phyloP scores from a whole-genome alignment of 768 basidiomycete genomes.

The Zangia roseola region DNA sequence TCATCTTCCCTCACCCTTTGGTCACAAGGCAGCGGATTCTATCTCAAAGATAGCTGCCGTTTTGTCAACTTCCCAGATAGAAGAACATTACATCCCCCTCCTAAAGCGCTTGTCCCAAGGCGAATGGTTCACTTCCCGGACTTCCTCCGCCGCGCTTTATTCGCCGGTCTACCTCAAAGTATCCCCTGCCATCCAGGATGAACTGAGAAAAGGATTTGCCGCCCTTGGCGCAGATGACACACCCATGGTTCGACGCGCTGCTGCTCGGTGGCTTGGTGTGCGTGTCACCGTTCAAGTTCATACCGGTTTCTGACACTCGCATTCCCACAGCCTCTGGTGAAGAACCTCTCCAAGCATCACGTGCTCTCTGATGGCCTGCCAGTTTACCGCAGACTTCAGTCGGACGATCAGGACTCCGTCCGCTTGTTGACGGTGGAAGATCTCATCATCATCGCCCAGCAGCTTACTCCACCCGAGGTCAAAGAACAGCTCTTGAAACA shows the following conservation, averaged over 20 bases:
- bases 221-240: constrained; percentile 90
- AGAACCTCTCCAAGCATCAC: constrained; percentile 74
- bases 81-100: constrained; percentile 89
- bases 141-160: constrained; percentile 92
- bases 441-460: constrained; percentile 87
- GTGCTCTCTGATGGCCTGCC: constrained; percentile 86
- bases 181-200: constrained; percentile 72
- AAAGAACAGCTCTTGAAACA: constrained; percentile 88
- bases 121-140: constrained; percentile 99
- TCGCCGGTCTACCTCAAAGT: constrained; percentile 86
- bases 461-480: constrained; percentile 83
- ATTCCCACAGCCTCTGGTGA: constrained; percentile 64
- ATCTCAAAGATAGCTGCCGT: constrained; percentile 85
- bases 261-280: constrained; percentile 95
- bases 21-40: constrained; percentile 84
- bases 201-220: constrained; percentile 82
- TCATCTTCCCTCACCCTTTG: constrained; percentile 4
- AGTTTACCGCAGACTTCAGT: constrained; percentile 89
- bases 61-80: constrained; percentile 76
- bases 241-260: constrained; percentile 96
- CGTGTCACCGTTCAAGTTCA: constrained; percentile 32
- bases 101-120: constrained; percentile 85
- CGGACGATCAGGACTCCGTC: constrained; percentile 98
- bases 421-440: constrained; percentile 93
- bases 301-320: constrained; percentile 12